Conservation (phyloP, 1,284 basidiomycete species). For the Flammula alnicola region DNA sequence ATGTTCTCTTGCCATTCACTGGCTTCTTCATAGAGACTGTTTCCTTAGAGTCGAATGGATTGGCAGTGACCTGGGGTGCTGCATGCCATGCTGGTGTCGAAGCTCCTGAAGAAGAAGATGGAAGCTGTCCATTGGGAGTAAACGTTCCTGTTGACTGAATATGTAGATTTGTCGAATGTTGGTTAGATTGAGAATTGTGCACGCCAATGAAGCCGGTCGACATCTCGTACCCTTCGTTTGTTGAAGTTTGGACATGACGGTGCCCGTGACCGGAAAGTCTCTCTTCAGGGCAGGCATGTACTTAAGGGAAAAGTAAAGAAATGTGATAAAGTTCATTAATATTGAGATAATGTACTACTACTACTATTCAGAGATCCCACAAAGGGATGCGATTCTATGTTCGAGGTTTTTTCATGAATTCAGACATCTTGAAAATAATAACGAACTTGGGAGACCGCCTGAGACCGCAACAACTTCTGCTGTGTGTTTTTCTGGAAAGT, state of each 20-base stretch:
- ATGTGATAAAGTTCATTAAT: no score
- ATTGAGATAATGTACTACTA: no score
- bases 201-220: constrained; percentile 48
- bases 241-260: constrained; percentile 50
- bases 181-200: constrained; percentile 27
- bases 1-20: constrained; percentile 30
- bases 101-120: constrained; percentile 17
- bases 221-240: constrained; percentile 59
- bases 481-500: no score
- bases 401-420: no score
- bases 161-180: constrained; percentile 17
- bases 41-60: constrained; percentile 7
- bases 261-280: constrained; percentile 37
- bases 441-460: no score
- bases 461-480: no score
- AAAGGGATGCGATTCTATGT: no score
- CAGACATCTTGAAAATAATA: no score
- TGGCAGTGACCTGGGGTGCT: constrained; percentile 3
- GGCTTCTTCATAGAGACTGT: constrained; percentile 3
- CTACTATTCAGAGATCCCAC: no score
- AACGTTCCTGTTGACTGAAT: constrained; percentile 8
- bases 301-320: background rate
- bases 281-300: constrained; percentile 34
- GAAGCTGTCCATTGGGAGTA: constrained; percentile 22
- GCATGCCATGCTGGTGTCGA: constrained; percentile 12